Evolutionary conservation across 805 yeast genomes (phyloP).

Genomic region (Spathaspora passalidarum): DNA sequence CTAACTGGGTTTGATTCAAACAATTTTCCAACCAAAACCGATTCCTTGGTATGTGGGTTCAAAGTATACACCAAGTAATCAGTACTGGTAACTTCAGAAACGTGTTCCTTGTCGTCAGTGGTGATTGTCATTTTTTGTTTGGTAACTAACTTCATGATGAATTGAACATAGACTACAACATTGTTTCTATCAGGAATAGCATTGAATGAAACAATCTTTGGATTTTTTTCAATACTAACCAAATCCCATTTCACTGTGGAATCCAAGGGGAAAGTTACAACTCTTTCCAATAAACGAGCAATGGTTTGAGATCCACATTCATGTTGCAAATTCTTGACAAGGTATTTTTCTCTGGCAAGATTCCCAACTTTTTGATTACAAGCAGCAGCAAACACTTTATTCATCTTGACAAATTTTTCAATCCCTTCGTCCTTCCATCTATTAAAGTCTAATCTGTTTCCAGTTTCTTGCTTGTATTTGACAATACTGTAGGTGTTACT

Average conservation of each 20-base stretch:
- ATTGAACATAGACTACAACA: conserved; percentile 35
- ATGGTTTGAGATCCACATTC: conserved; percentile 33
- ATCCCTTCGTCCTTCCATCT: conserved; percentile 87
- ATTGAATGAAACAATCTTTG: conserved; percentile 70
- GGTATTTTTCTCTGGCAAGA: conserved; percentile 36
- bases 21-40: conserved; percentile 39
- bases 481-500: conserved; percentile 58
- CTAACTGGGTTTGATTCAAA: conserved; percentile 36
- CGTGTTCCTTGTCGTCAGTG: conserved; percentile 14
- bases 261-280: conserved; percentile 49
- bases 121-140: conserved; percentile 34
- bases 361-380: conserved; percentile 25
- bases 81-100: conserved; percentile 21
- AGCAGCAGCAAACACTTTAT: conserved; percentile 70
- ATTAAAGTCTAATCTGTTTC: conserved; percentile 53
- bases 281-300: conserved; percentile 28
- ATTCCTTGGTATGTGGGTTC: conserved; percentile 37
- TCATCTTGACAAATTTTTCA: conserved; percentile 71
- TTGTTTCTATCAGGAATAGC: conserved; percentile 52
- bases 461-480: conserved; percentile 43
- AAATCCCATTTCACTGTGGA: conserved; percentile 74
- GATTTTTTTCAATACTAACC: conserved; percentile 63
- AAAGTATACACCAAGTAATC: conserved; percentile 39
- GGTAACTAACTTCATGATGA: conserved; percentile 35
- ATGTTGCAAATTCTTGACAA: conserved; percentile 39